Evolutionary conservation across 208 protist genomes (phyloP).

Genomic region (Leptomonas seymouri): DNA sequence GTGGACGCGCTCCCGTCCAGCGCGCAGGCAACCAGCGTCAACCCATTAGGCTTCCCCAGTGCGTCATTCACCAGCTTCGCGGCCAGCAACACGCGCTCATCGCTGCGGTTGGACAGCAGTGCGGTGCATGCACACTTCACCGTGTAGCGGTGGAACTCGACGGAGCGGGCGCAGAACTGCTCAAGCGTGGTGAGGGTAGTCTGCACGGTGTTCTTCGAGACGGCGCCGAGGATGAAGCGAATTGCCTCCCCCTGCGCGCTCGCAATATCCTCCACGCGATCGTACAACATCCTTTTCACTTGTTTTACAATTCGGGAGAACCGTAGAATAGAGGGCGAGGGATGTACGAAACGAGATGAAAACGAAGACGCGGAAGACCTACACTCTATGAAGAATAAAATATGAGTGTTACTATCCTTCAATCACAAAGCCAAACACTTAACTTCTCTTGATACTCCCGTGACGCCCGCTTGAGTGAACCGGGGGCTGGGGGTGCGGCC

Average conservation of each 20-base stretch:
- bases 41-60: constrained; percentile 66
- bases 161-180: constrained; percentile 56
- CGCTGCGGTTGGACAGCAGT: constrained; percentile 38
- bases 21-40: constrained; percentile 59
- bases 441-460: too few relatives aligned
- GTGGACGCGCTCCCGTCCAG: constrained; percentile 48
- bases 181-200: constrained; percentile 71
- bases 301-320: not conserved
- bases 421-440: too few relatives aligned
- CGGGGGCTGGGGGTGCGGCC: too few relatives aligned
- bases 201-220: constrained; percentile 76
- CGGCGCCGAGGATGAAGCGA: constrained; percentile 69
- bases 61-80: constrained; percentile 60
- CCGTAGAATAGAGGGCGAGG: not conserved
- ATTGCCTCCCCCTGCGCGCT: constrained; percentile 69
- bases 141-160: constrained; percentile 66
- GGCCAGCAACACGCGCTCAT: constrained; percentile 46
- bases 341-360: not conserved
- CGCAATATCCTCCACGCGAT: constrained; percentile 78
- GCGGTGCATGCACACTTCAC: constrained; percentile 42
- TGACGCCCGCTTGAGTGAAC: too few relatives aligned
- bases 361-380: not conserved
- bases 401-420: not conserved
- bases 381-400: constrained; percentile 4
- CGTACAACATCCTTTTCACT: constrained; percentile 59